Conservation (phyloP, 1,139 yeast genomes). For the Candida albicans region DNA sequence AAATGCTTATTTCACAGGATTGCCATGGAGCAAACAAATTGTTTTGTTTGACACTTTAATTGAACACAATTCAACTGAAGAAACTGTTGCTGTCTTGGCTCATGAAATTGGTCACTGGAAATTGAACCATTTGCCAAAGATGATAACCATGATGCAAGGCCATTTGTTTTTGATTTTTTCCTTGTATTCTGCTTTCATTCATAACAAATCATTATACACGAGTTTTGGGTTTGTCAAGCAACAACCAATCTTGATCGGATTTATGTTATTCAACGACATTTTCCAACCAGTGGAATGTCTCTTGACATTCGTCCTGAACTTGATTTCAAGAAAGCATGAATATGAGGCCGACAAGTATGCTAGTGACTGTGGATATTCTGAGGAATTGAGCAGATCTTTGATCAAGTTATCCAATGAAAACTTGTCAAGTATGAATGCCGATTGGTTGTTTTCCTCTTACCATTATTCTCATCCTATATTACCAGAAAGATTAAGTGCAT, state of each 20-base stretch:
- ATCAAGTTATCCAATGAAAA: constrained; percentile 77
- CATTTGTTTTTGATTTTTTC: constrained; percentile 67
- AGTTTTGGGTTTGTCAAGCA: constrained; percentile 71
- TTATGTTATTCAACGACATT: constrained; percentile 70
- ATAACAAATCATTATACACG: constrained; percentile 71
- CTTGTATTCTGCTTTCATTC: constrained; percentile 74
- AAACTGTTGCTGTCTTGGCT: constrained; percentile 91
- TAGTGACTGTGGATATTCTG: constrained; percentile 65
- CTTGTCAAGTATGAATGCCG: constrained; percentile 81
- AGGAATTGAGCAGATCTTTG: constrained; percentile 68
- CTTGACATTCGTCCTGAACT: constrained; percentile 64
- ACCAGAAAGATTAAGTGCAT: constrained; percentile 80
- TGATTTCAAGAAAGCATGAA: constrained; percentile 80
- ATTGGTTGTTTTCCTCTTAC: constrained; percentile 84
- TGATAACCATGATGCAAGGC: constrained; percentile 62
- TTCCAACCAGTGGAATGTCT: constrained; percentile 74
- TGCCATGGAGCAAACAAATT: constrained; percentile 96
- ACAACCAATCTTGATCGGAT: constrained; percentile 78
- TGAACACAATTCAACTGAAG: constrained; percentile 70
- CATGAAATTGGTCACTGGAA: constrained; percentile 99
- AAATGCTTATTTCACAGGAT: constrained; percentile 91
- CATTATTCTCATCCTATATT: constrained; percentile 89
- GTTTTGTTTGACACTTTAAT: constrained; percentile 90
- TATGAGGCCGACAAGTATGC: constrained; percentile 93
- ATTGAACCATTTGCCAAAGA: constrained; percentile 75